A percentile compares a stretch with the other conserved stretches of the same genome.
Conservation (phyloP, 2,329 filamentous ascomycete species). For the Aspergillus candidus region DNA sequence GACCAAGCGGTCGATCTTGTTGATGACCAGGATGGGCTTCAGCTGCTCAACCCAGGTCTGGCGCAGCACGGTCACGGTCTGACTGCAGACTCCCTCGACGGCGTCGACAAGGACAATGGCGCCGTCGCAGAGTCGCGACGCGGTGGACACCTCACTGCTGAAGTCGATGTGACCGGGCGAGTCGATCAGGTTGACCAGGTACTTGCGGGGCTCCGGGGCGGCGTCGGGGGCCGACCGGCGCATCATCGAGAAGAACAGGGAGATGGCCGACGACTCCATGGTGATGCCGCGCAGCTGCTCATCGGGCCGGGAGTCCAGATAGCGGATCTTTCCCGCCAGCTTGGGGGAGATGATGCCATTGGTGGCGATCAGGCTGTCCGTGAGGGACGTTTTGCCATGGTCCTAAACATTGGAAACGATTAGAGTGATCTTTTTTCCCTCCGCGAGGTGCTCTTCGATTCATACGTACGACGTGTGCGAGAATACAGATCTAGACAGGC, state of each 20-base stretch:
- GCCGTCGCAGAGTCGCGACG: constrained; percentile 87
- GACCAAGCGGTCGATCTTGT: constrained; percentile 94
- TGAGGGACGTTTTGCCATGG: constrained; percentile 96
- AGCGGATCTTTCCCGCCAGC: constrained; percentile 93
- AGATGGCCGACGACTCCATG: constrained; percentile 99
- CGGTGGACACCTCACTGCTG: constrained; percentile 94
- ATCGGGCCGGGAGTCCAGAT: constrained; percentile 91
- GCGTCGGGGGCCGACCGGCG: constrained; percentile 64
- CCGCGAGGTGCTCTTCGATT: background rate
- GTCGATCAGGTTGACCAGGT: constrained; percentile 94
- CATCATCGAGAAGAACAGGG: constrained; percentile 88
- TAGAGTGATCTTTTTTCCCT: constrained; percentile 5
- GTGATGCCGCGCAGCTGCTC: constrained; percentile 95
- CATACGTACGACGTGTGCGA: constrained; percentile 73
- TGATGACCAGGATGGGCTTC: constrained; percentile 90
- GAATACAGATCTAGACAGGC: constrained; percentile 69
- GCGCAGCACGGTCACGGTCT: constrained; percentile 92
- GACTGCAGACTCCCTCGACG: constrained; percentile 95
- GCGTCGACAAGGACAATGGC: constrained; percentile 92
- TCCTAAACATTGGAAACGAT: constrained; percentile 49
- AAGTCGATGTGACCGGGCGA: constrained; percentile 98
- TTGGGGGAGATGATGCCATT: constrained; percentile 99
- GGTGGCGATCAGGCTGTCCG: constrained; percentile 90
- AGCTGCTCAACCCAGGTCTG: constrained; percentile 95
- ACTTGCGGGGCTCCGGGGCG: constrained; percentile 70